Base-by-base conservation (phyloP, 2,329 filamentous ascomycete genomes). In the Saccharata proteae region DNA sequence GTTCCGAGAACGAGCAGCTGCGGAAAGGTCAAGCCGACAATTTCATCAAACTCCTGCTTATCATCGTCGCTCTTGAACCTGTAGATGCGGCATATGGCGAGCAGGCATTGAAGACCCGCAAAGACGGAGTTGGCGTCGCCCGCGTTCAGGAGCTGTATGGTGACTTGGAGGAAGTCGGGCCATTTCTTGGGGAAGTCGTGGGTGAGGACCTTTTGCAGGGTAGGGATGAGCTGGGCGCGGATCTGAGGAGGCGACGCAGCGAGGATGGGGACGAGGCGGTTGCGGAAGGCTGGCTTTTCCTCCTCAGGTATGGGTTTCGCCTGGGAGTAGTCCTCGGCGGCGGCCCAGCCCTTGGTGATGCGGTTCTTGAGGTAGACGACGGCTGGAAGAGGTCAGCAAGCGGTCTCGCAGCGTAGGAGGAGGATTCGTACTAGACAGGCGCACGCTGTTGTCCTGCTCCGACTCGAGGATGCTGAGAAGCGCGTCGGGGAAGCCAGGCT, bases 351-450 rank as follows among this genome's bases (percentile, higher is more conserved):
- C 53, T 86, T 80, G 57, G 81, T 88, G 56, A 96, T 80, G 54
- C 86, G 80, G 63, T 98, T 96, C 66, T 98, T 98, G 56, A 96
- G 75, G 62, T 96, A 98, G 47, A 98, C 83, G 52, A 88, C 86
- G 51, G 85, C 88, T 94, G 58, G 42, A 37, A 40, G 32, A 35
- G 18, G 40, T 51, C 30, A 54, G 52, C 43, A 27, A 39, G 32
- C n/a, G n/a, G n/a, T n/a, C n/a, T n/a, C n/a, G n/a, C n/a, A n/a
- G n/a, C n/a, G n/a, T n/a, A n/a, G 38, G 29, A 38, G 49, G 47
- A 42, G 45, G 41, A 39, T 44, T 64, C 77, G 51, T 80, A 96
- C 88, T 83, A 39, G 88, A 88, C 36, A 94, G 70, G 50, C 86
- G 80, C 45, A 94, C 74, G 41, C 78, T 78, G 48, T 75, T 69